Evolutionary conservation across 257 asterid species (phyloP).

Genomic region (Paulownia fortunei): DNA sequence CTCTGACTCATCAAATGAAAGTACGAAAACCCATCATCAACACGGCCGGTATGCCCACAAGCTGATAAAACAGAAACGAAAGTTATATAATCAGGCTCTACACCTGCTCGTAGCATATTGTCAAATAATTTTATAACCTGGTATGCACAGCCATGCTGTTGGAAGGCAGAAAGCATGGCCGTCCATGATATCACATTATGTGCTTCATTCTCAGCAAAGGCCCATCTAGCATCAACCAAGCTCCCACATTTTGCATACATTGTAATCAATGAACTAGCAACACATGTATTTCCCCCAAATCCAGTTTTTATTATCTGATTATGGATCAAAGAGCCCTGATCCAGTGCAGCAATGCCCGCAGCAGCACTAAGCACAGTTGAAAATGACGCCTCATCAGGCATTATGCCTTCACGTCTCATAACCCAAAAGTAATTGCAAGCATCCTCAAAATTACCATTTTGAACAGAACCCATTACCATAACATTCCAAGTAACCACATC

Average conservation of each 20-base stretch:
- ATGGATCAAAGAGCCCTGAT: constrained; percentile 48
- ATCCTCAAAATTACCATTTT: constrained; percentile 44
- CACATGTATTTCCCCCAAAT: constrained; percentile 36
- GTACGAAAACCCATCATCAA: constrained; percentile 50
- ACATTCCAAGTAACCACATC: constrained; percentile 59
- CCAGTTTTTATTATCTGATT: constrained; percentile 47
- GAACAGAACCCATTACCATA: constrained; percentile 47
- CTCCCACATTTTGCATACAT: constrained; percentile 65
- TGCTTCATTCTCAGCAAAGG: constrained; percentile 39
- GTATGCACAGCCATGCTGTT: constrained; percentile 49
- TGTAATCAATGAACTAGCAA: constrained; percentile 48
- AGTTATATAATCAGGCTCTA: constrained; percentile 54
- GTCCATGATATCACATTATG: constrained; percentile 59
- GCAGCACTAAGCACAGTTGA: constrained; percentile 55
- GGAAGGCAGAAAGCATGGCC: constrained; percentile 55
- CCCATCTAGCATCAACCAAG: constrained; percentile 44
- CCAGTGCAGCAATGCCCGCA: constrained; percentile 44
- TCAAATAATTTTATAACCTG: constrained; percentile 50
- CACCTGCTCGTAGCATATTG: constrained; percentile 41
- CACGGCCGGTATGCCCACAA: constrained; percentile 52
- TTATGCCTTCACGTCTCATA: constrained; percentile 47
- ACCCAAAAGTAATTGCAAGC: constrained; percentile 56
- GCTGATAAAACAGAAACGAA: constrained; percentile 57
- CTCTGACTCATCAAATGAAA: constrained; percentile 42
- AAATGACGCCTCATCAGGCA: constrained; percentile 50